phyloP scores from a whole-genome alignment of 108 stramenopile genomes.

The Cylindrotheca fusiformis region DNA sequence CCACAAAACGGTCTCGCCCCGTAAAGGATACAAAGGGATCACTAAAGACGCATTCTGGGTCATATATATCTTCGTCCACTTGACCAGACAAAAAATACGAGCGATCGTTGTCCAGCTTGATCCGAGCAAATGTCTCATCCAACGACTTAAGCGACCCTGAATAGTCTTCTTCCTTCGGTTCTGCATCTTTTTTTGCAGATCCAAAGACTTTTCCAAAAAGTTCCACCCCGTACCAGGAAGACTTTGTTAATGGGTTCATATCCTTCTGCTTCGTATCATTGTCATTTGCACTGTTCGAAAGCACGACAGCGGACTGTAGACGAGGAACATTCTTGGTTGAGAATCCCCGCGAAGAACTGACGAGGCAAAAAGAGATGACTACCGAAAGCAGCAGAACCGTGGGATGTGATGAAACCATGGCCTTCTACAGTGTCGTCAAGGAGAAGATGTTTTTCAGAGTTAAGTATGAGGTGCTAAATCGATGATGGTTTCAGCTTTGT shows the following conservation, averaged over 20 bases:
- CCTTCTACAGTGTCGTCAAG: too few species aligned
- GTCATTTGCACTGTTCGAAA: slow-evolving; percentile 13
- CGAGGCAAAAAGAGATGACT: too few species aligned
- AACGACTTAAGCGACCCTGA: slow-evolving; percentile 46
- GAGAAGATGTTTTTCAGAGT: too few species aligned
- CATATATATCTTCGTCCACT: slow-evolving; percentile 81
- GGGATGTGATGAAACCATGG: too few species aligned
- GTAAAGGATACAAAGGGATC: slow-evolving; percentile 90
- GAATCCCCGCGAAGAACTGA: too few species aligned
- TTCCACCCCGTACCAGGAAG: slow-evolving; percentile 85
- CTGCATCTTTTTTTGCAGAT: not conserved
- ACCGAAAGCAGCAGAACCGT: too few species aligned
- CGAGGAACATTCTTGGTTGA: too few species aligned
- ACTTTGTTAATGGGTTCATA: slow-evolving; percentile 66
- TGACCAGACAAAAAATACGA: slow-evolving; percentile 85
- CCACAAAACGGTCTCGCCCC: slow-evolving; percentile 84
- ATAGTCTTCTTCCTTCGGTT: slow-evolving; percentile 2
- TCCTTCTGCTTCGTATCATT: slow-evolving; percentile 19
- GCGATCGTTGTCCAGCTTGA: slow-evolving; percentile 81
- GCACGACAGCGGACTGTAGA: too few species aligned
- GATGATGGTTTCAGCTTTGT: too few species aligned
- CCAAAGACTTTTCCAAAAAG: slow-evolving; percentile 78
- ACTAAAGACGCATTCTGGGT: slow-evolving; percentile 75
- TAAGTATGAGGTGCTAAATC: too few species aligned
- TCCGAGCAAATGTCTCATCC: slow-evolving; percentile 68